phyloP scores from a whole-genome alignment of 768 basidiomycete genomes.

The Mycena galopus region DNA sequence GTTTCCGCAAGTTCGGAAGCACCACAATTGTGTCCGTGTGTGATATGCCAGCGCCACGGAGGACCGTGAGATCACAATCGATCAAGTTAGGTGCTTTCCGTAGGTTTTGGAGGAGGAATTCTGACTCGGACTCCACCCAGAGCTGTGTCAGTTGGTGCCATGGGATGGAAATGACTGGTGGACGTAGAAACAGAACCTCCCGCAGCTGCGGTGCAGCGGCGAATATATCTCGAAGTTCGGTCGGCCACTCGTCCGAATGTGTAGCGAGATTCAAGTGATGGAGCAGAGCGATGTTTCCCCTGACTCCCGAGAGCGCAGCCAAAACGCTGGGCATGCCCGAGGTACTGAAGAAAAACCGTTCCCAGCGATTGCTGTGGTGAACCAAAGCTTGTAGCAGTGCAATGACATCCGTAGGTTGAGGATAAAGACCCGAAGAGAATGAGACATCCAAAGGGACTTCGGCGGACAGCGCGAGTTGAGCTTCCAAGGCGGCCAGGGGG shows the following conservation, averaged over 20 bases:
- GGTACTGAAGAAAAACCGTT: background rate
- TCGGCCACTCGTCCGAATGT: background rate
- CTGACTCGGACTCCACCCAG: background rate
- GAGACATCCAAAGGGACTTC: background rate
- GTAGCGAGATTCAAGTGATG: background rate
- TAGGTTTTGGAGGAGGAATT: background rate
- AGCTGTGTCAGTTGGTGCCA: background rate
- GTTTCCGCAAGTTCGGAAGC: background rate
- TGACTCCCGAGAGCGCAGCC: background rate
- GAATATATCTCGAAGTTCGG: background rate
- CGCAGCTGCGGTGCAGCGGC: background rate
- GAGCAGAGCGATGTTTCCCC: background rate
- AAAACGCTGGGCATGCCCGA: background rate
- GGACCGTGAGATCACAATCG: background rate
- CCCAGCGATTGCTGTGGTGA: conserved; percentile 8
- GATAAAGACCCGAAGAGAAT: background rate
- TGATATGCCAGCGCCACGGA: background rate
- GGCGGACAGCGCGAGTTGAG: background rate
- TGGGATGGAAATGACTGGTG: background rate
- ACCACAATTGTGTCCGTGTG: background rate
- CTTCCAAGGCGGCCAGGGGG: conserved; percentile 2
- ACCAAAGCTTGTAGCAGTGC: background rate
- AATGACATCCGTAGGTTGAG: background rate
- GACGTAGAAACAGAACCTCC: conserved; percentile 1
- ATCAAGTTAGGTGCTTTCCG: background rate